Percentiles rank a stretch among this genome's conserved stretches.
Conservation (phyloP, 2,329 filamentous ascomycete genomes). For the Penicillium sp. region DNA sequence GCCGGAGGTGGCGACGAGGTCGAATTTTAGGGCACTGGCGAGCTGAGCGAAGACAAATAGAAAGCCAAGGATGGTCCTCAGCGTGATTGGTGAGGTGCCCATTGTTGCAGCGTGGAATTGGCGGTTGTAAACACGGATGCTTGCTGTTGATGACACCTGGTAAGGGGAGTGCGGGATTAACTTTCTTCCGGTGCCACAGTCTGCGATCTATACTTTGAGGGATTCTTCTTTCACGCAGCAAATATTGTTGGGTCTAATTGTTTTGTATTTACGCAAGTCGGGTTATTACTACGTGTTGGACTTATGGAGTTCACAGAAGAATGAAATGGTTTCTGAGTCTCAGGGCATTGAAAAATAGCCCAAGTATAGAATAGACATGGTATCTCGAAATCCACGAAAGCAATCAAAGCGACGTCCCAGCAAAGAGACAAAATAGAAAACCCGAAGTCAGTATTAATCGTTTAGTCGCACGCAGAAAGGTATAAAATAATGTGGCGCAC, state of each 20-base stretch:
- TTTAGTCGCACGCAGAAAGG: constrained; percentile 7
- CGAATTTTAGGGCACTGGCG: constrained; percentile 75
- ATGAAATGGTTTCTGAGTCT: constrained; percentile 10
- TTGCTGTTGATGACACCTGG: constrained; percentile 31
- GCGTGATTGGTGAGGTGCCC: constrained; percentile 24
- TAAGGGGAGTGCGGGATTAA: constrained; percentile 25
- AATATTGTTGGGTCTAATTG: not conserved
- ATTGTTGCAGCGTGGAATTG: constrained; percentile 24
- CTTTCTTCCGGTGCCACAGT: constrained; percentile 23
- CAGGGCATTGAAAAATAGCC: constrained; percentile 12
- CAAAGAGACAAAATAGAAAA: constrained; percentile 9
- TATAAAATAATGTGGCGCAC: constrained; percentile 8
- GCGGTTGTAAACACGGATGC: constrained; percentile 20
- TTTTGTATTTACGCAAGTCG: not conserved
- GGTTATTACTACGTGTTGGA: not conserved
- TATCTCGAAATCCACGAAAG: constrained; percentile 20
- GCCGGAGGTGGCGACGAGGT: constrained; percentile 62
- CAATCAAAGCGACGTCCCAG: constrained; percentile 6
- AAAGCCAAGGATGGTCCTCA: constrained; percentile 27
- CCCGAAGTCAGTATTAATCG: constrained; percentile 13
- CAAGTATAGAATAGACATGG: constrained; percentile 17
- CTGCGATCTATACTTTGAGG: not conserved
- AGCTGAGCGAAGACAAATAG: constrained; percentile 32
- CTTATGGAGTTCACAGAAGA: not conserved
- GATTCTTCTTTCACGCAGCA: not conserved